Evolutionary conservation across 305 asterid species (phyloP).

Genomic region (Fraxinus greggii): DNA sequence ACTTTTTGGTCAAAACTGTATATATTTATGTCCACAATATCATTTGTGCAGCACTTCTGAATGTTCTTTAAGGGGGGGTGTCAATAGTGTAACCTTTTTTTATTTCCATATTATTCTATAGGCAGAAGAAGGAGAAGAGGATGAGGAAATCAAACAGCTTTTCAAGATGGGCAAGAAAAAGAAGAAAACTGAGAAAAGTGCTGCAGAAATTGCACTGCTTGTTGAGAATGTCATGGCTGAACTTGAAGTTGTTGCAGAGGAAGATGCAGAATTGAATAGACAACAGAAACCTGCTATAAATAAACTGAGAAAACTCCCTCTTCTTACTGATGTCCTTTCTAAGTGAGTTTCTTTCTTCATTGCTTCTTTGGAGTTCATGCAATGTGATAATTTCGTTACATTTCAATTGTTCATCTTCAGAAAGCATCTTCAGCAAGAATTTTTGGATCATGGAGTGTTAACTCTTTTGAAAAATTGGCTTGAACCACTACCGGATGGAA

Average conservation of each 20-base stretch:
- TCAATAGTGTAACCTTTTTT: neutral
- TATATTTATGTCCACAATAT: conserved; percentile 1
- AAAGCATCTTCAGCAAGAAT: conserved; percentile 94
- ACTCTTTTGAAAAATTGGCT: conserved; percentile 89
- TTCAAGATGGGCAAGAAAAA: conserved; percentile 78
- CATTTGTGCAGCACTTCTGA: neutral
- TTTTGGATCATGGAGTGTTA: conserved; percentile 91
- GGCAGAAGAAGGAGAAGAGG: conserved; percentile 93
- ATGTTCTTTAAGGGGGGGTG: neutral
- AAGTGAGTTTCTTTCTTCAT: conserved; percentile 50
- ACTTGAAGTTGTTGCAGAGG: conserved; percentile 87
- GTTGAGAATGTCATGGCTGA: conserved; percentile 92
- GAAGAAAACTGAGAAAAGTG: conserved; percentile 80
- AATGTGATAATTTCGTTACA: conserved; percentile 7
- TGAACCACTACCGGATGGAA: conserved; percentile 97
- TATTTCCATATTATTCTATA: conserved; percentile 25
- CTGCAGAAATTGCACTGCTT: conserved; percentile 74
- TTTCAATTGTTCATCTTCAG: conserved; percentile 41
- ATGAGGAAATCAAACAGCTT: conserved; percentile 71
- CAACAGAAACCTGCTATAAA: conserved; percentile 79
- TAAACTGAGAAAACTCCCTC: conserved; percentile 77
- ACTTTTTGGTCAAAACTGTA: neutral
- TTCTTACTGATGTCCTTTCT: conserved; percentile 79
- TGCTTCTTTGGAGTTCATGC: conserved; percentile 5
- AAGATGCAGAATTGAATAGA: conserved; percentile 77